Percentiles rank a stretch among this genome's conserved stretches.
Conservation (phyloP, 73 alveolate genomes). For the Paramecium octaurelia region DNA sequence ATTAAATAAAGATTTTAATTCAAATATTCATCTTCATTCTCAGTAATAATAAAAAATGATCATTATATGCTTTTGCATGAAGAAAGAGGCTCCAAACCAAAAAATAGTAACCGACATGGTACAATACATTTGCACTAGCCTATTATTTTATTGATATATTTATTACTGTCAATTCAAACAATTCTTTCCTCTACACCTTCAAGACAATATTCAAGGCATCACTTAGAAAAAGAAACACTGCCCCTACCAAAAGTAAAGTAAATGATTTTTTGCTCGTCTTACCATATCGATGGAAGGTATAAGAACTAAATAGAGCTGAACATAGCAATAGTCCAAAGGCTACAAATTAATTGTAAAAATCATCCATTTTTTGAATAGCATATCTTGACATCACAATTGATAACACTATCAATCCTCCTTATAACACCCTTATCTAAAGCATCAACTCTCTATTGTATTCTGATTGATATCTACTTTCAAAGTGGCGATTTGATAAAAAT, state of each 20-base stretch:
- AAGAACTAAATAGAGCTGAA: not conserved
- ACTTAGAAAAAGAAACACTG: not conserved
- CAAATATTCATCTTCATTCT: conserved; percentile 35
- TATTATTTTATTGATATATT: not conserved
- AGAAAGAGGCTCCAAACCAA: not conserved
- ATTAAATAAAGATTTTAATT: conserved; percentile 43
- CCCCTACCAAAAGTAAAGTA: not conserved
- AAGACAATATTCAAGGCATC: not conserved
- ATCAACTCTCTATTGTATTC: not conserved
- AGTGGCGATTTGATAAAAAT: not conserved
- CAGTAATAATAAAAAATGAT: conserved; percentile 32
- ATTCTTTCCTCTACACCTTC: not conserved
- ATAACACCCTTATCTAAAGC: not conserved
- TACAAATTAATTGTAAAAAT: not conserved
- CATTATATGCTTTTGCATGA: conserved; percentile 42
- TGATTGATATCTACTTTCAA: not conserved
- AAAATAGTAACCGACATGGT: not conserved
- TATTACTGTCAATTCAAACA: not conserved
- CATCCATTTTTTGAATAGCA: not conserved
- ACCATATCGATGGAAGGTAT: not conserved
- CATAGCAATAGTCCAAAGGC: not conserved
- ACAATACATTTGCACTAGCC: conserved; percentile 4
- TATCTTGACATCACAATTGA: not conserved
- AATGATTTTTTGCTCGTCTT: conserved; percentile 14
- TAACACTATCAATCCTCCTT: not conserved